Evolutionary conservation across 805 yeast genomes (phyloP).

Genomic region (Saccharomycopsis fibuligera): DNA sequence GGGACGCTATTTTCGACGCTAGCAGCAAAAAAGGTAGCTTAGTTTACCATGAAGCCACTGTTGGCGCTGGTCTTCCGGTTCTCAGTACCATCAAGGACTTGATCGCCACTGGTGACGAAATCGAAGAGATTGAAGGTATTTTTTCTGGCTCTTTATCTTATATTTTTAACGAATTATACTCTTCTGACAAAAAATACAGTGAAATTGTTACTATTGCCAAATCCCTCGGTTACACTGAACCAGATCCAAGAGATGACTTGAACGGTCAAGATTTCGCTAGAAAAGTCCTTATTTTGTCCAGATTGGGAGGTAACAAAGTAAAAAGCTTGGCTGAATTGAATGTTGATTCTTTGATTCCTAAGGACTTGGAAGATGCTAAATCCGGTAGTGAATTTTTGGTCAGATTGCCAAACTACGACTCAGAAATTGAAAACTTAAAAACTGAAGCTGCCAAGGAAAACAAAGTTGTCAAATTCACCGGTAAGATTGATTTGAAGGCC

Average conservation of each 20-base stretch:
- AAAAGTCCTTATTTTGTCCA: conserved; percentile 92
- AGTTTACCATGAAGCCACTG: conserved; percentile 97
- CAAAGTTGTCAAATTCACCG: conserved; percentile 91
- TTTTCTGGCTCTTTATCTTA: conserved; percentile 94
- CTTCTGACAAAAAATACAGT: conserved; percentile 69
- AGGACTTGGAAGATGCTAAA: conserved; percentile 65
- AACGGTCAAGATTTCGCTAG: conserved; percentile 98
- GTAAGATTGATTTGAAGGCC: conserved; percentile 72
- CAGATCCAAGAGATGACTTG: conserved; percentile 98
- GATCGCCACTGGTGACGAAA: conserved; percentile 87
- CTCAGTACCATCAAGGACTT: conserved; percentile 84
- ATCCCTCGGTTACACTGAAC: conserved; percentile 92
- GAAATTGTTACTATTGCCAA: conserved; percentile 88
- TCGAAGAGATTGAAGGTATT: conserved; percentile 89
- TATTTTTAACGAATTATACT: conserved; percentile 89
- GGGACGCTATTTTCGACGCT: conserved; percentile 66
- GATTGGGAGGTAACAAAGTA: conserved; percentile 81
- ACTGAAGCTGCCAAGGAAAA: conserved; percentile 73
- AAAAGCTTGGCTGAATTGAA: conserved; percentile 90
- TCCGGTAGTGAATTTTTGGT: conserved; percentile 72
- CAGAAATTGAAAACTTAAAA: conserved; percentile 69
- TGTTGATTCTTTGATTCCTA: conserved; percentile 89
- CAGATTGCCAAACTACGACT: conserved; percentile 78
- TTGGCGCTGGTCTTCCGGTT: conserved; percentile 97
- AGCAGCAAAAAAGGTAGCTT: conserved; percentile 59